phyloP scores from a whole-genome alignment of 352 stramenopile species.

The Pythium chondricola region DNA sequence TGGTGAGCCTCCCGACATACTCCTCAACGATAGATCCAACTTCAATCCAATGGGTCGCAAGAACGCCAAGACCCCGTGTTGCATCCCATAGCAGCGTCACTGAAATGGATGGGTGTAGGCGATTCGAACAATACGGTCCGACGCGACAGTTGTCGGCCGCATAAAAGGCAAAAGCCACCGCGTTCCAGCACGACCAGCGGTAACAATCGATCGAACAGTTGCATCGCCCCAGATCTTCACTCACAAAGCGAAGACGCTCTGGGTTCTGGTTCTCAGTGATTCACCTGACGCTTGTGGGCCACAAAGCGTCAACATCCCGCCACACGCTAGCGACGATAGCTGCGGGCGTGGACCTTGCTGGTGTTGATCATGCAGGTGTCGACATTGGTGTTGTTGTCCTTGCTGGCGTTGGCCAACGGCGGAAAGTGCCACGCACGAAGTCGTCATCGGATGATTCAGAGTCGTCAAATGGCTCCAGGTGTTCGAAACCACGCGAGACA shows the following conservation, averaged over 20 bases:
- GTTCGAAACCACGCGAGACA: too few relatives aligned
- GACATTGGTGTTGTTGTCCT: too few relatives aligned
- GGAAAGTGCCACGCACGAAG: too few relatives aligned
- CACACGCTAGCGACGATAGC: too few relatives aligned
- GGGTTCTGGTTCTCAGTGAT: not conserved
- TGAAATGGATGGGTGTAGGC: not conserved
- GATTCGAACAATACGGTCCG: not conserved
- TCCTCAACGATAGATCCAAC: not conserved
- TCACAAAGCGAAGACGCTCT: not conserved
- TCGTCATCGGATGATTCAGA: too few relatives aligned
- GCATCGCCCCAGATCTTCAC: not conserved
- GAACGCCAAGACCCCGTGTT: too few relatives aligned
- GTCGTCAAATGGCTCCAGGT: too few relatives aligned
- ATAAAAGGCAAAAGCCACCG: not conserved
- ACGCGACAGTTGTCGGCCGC: not conserved
- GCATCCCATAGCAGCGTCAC: not conserved
- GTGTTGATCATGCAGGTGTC: too few relatives aligned
- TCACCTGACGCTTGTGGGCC: too few relatives aligned
- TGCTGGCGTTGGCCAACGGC: too few relatives aligned
- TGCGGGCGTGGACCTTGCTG: too few relatives aligned
- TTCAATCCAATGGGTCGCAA: not conserved
- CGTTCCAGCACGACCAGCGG: not conserved
- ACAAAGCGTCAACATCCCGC: too few relatives aligned
- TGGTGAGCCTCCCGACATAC: not conserved
- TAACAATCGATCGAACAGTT: not conserved